Evolutionary conservation across 2,329 filamentous ascomycete species (phyloP), one percentile per base, ranked within the genome.

Genomic region (Fusarium torreyae): DNA sequence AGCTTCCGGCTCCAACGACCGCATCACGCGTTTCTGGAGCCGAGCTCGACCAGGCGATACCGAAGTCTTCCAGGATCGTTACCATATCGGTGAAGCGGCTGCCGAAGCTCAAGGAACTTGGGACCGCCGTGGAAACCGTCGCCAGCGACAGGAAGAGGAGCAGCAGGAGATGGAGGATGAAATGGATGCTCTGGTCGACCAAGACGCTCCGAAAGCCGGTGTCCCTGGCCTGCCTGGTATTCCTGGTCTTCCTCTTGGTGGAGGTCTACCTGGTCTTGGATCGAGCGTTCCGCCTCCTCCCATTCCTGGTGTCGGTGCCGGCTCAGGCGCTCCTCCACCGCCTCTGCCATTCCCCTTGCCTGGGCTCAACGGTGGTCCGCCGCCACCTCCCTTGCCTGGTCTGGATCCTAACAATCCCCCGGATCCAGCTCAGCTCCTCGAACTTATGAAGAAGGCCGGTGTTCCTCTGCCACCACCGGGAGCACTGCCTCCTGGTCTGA

Each of bases 11-110:
- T 97, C 94, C 13, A 98, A 99, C 79, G 96, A 99, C 79, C 91
- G 96, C 40, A 94, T 97, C 66, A 98, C 96, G 4, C 91, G 96
- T 48, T 99, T 99, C 83, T 99, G 96, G 96, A 94, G 94, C 5
- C 91, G 96, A 42, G 89, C 94, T 17, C 86, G 96, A 48, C 96
- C 96, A 3, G 96, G 96, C 49, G 95, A 98, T 71, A 88, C 86
- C n/a, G 90, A 92, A 54, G 92, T 92, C 73, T 88, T 93, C 80
- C 94, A 94, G 75, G 96, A 99, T 81, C 89, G 94, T 61, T 98
- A 97, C 79, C 96, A 99, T 77, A 96, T 98, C 68, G 96, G 96
- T 49, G 94, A 98, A 80, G 90, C 93, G 9, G 94, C 94, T 1
- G 95, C 95, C 26, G 94, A 98, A 81, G 94, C 94, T 0, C 92